Conservation (phyloP, 2,329 filamentous ascomycete genomes). For the Albophoma yamanashiensis region DNA sequence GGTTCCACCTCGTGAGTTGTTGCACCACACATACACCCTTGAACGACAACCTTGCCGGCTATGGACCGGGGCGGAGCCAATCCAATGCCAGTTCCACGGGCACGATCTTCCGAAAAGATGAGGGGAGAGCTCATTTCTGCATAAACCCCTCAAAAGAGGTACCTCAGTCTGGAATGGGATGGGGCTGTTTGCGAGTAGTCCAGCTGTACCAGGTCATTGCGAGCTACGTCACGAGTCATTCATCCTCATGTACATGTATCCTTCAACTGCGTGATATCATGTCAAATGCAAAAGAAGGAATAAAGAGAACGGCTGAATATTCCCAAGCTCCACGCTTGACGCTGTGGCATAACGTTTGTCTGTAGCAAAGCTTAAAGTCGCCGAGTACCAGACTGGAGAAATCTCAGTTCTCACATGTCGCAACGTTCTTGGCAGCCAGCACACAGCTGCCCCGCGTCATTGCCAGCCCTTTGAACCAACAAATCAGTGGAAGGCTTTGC, state of each 20-base stretch:
- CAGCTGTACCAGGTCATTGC: background rate
- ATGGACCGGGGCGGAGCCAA: background rate
- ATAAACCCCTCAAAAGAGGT: background rate
- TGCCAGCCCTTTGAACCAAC: background rate
- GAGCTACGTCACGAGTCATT: background rate
- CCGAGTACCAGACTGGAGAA: background rate
- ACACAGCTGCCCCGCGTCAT: background rate
- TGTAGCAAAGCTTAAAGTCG: background rate
- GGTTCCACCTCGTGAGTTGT: background rate
- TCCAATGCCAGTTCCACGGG: background rate
- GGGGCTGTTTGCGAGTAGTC: background rate
- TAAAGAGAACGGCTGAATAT: background rate
- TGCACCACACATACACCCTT: background rate
- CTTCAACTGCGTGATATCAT: background rate
- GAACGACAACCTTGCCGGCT: background rate
- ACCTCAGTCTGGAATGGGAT: background rate
- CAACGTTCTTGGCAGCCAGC: background rate
- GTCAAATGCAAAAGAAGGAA: background rate
- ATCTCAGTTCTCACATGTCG: background rate
- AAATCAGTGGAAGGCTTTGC: background rate
- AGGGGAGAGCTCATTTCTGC: background rate
- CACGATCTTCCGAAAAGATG: background rate
- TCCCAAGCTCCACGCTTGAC: background rate
- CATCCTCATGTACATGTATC: background rate
- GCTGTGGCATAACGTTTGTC: background rate